These are phyloP conservation scores for Chrysanthemum lavandulifolium DNA, from an alignment of 129 eudicot genomes.

Conservation along the genomic window DNA sequence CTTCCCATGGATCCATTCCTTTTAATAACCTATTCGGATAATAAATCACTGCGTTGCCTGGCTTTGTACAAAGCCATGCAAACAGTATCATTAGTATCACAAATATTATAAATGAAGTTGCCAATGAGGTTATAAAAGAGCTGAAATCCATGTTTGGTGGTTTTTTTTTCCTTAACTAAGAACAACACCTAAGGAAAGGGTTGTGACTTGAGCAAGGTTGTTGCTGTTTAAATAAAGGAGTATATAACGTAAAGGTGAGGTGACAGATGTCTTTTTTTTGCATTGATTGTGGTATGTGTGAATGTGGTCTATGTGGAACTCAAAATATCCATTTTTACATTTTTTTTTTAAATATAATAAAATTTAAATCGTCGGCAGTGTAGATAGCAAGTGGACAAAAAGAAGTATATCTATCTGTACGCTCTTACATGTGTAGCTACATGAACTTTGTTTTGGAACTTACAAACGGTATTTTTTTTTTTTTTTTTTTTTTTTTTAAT, in stretches of 20 bases:
- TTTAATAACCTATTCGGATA: slow-evolving; percentile 85
- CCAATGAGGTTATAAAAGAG: slow-evolving; percentile 75
- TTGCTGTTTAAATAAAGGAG: slow-evolving; percentile 23
- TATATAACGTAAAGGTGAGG: slow-evolving; percentile 23
- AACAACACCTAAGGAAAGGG: slow-evolving; percentile 4
- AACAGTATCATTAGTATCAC: slow-evolving; percentile 69
- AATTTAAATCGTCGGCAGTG: slow-evolving; percentile 14
- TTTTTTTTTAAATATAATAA: not conserved
- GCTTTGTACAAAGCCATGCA: slow-evolving; percentile 65
- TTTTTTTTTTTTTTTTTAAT: too few relatives aligned
- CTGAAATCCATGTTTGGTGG: slow-evolving; percentile 64
- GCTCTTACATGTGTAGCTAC: not conserved
- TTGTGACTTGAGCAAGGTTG: not conserved
- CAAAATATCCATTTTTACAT: not conserved
- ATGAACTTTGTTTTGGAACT: not conserved
- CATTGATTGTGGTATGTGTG: not conserved
- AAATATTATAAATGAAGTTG: slow-evolving; percentile 71
- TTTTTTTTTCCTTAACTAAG: not conserved
- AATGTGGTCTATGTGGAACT: not conserved
- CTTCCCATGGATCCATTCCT: slow-evolving; percentile 83
- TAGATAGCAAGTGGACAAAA: slow-evolving; percentile 7
- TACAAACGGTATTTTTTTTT: too few relatives aligned
- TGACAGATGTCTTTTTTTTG: not conserved
- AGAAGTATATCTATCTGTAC: not conserved
- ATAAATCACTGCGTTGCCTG: slow-evolving; percentile 60